Evolutionary conservation across 306 rosid species (phyloP).

Genomic region (Malus orientalis): DNA sequence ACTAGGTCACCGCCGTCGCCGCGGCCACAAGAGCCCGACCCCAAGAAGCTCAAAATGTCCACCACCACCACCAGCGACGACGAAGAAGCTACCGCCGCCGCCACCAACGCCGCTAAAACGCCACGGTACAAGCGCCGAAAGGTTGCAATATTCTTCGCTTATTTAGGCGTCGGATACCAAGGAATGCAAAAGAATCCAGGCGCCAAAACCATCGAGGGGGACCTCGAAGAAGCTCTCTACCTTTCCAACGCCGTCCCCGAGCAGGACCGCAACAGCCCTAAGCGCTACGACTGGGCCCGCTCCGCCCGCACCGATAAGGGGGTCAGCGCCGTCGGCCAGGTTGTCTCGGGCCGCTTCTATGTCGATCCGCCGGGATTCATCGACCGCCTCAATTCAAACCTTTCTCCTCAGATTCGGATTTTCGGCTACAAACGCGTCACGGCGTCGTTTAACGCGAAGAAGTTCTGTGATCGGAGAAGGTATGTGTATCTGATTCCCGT

Average conservation of each 20-base stretch:
- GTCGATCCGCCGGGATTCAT: slow-evolving; percentile 88
- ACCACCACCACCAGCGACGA: slow-evolving; percentile 68
- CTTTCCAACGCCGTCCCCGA: slow-evolving; percentile 76
- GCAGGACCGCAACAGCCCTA: slow-evolving; percentile 60
- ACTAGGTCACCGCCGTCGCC: slow-evolving; percentile 32
- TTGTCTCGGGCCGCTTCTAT: slow-evolving; percentile 84
- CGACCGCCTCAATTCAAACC: slow-evolving; percentile 74
- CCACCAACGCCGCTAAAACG: slow-evolving; percentile 25
- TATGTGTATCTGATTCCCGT: slow-evolving; percentile 83
- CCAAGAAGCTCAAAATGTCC: slow-evolving; percentile 72
- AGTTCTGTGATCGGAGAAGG: slow-evolving; percentile 94
- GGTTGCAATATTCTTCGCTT: slow-evolving; percentile 80
- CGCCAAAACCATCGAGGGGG: slow-evolving; percentile 94
- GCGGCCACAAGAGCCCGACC: slow-evolving; percentile 41
- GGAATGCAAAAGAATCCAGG: slow-evolving; percentile 99
- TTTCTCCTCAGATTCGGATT: slow-evolving; percentile 68
- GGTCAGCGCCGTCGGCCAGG: slow-evolving; percentile 95
- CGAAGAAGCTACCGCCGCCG: slow-evolving; percentile 33
- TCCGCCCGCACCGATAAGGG: slow-evolving; percentile 96
- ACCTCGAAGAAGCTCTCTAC: slow-evolving; percentile 79
- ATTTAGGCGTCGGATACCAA: slow-evolving; percentile 91
- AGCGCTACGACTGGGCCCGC: slow-evolving; percentile 87
- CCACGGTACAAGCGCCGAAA: slow-evolving; percentile 73
- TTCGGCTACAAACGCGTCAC: slow-evolving; percentile 86
- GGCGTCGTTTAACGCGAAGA: slow-evolving; percentile 76